These are phyloP conservation scores for Marasmius fiardii DNA, from an alignment of 1,284 basidiomycete species.

Conservation along the genomic window DNA sequence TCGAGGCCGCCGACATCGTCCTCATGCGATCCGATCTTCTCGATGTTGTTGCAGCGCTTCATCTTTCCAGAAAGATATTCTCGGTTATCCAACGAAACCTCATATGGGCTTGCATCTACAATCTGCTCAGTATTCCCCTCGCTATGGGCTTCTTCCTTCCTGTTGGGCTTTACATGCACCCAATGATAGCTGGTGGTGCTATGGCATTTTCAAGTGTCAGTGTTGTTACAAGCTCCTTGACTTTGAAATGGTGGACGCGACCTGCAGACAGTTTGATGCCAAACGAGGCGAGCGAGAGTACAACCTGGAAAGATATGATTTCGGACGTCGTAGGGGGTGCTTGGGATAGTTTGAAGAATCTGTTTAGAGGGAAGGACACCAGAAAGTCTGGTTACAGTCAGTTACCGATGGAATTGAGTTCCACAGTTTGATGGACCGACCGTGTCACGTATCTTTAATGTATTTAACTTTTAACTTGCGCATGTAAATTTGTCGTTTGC, in stretches of 20 bases:
- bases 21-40: slow-evolving; percentile 95
- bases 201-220: slow-evolving; percentile 99
- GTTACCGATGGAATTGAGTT: slow-evolving; percentile 66
- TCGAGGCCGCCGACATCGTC: slow-evolving; percentile 97
- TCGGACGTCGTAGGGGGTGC: slow-evolving; percentile 37
- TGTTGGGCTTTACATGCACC: slow-evolving; percentile 89
- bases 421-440: no score
- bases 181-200: slow-evolving; percentile 96
- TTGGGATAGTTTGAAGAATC: slow-evolving; percentile 41
- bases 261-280: slow-evolving; percentile 70
- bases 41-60: slow-evolving; percentile 94
- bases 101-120: slow-evolving; percentile 93
- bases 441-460: no score
- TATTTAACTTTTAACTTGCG: background rate
- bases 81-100: slow-evolving; percentile 87
- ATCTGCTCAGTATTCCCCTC: slow-evolving; percentile 92
- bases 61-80: slow-evolving; percentile 90
- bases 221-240: slow-evolving; percentile 88
- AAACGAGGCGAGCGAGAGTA: slow-evolving; percentile 39
- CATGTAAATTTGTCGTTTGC: background rate
- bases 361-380: slow-evolving; percentile 37
- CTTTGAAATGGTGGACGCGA: slow-evolving; percentile 83
- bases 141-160: slow-evolving; percentile 98
- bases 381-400: slow-evolving; percentile 57
- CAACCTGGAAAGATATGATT: slow-evolving; percentile 40